phyloP scores from a whole-genome alignment of 148 eudicot species.

The Cornus kousa region DNA sequence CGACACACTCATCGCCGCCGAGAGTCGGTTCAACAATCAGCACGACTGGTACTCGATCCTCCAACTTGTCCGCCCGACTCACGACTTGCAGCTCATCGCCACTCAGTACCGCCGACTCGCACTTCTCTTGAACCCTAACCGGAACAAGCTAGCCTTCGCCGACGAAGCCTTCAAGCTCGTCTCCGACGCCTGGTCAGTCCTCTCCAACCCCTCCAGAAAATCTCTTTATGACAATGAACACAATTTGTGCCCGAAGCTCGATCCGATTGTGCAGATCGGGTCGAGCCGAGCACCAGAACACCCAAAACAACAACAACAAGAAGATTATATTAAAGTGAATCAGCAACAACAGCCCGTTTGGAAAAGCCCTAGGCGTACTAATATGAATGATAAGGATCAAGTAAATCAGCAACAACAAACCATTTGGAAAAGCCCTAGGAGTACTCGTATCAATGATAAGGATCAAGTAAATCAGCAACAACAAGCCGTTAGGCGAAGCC shows the following conservation, averaged over 20 bases:
- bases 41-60: slow-evolving; percentile 71
- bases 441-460: too few species aligned
- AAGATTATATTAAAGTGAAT: too few species aligned
- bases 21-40: slow-evolving; percentile 43
- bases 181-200: slow-evolving; percentile 64
- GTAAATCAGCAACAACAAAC: too few species aligned
- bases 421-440: too few species aligned
- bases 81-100: slow-evolving; percentile 50
- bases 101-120: slow-evolving; percentile 53
- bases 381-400: too few species aligned
- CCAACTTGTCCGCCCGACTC: slow-evolving; percentile 47
- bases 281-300: slow-evolving; percentile 14
- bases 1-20: slow-evolving; percentile 72
- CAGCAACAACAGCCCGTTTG: too few species aligned
- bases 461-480: too few species aligned
- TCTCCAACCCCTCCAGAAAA: slow-evolving; percentile 56
- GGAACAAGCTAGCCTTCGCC: slow-evolving; percentile 48
- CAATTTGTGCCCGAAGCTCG: slow-evolving; percentile 59
- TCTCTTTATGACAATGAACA: slow-evolving; percentile 12
- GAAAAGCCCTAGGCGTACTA: too few species aligned
- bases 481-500: too few species aligned
- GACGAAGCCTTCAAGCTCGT: slow-evolving; percentile 67
- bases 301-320: neutral
- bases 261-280: neutral
- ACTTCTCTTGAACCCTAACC: slow-evolving; percentile 54